phyloP scores from a whole-genome alignment of 441 rosid species.

The Flueggea neowawraea region DNA sequence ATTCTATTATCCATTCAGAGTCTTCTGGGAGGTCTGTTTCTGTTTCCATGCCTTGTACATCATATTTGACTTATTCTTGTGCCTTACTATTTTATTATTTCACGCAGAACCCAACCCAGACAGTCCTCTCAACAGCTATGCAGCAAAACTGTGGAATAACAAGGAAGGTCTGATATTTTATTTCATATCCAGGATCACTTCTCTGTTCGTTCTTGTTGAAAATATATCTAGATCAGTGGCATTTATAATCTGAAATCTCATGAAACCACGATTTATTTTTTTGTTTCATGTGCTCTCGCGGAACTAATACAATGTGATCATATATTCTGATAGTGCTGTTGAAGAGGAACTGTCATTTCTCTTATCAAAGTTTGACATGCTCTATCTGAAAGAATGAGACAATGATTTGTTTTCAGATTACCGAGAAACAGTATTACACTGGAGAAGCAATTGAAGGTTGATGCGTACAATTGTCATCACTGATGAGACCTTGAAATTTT shows the following conservation, averaged over 20 bases:
- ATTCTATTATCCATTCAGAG: constrained; percentile 64
- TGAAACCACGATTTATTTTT: background rate
- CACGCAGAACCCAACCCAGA: constrained; percentile 53
- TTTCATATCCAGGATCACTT: background rate
- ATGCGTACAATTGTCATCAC: constrained; percentile 2
- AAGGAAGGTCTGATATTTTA: constrained; percentile 33
- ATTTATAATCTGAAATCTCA: background rate
- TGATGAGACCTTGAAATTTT: background rate
- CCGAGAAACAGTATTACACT: constrained; percentile 28
- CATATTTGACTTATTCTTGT: background rate
- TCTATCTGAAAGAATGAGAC: background rate
- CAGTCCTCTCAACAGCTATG: constrained; percentile 52
- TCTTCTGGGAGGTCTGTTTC: constrained; percentile 51
- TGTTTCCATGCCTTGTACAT: constrained; percentile 8
- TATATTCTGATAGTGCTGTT: background rate
- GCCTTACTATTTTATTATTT: constrained; percentile 7
- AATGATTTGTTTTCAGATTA: constrained; percentile 27
- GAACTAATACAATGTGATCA: background rate
- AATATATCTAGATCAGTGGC: background rate
- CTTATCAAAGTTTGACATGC: background rate
- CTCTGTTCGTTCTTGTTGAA: background rate
- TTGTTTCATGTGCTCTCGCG: background rate
- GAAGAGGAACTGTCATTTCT: background rate
- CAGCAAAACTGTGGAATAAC: constrained; percentile 39
- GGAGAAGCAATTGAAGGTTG: constrained; percentile 32